Evolutionary conservation across 139 green algal species (phyloP).

Genomic region (Picochlorum sp.): DNA sequence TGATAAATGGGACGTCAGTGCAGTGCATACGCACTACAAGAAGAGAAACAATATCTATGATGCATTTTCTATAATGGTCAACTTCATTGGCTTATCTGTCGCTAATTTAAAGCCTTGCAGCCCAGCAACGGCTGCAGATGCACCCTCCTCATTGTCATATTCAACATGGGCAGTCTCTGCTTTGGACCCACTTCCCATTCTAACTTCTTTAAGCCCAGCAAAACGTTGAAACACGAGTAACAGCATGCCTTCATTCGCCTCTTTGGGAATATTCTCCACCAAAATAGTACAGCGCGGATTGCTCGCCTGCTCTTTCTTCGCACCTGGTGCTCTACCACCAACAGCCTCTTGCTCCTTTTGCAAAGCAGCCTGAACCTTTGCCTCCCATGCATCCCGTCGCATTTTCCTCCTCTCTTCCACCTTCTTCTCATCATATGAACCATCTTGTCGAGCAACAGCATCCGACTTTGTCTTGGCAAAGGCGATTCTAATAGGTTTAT

Average conservation of each 20-base stretch:
- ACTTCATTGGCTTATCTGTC: slow-evolving; percentile 67
- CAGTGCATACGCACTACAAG: no score
- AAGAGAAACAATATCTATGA: no score
- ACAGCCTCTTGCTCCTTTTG: not conserved
- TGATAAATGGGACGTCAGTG: no score
- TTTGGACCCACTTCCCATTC: slow-evolving; percentile 75
- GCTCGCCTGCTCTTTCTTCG: slow-evolving; percentile 51
- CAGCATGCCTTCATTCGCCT: slow-evolving; percentile 79
- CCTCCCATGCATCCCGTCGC: slow-evolving; percentile 28
- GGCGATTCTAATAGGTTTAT: slow-evolving; percentile 85
- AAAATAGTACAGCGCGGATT: slow-evolving; percentile 39
- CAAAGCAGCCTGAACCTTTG: slow-evolving; percentile 12
- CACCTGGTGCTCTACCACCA: slow-evolving; percentile 57
- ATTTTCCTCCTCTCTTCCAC: slow-evolving; percentile 50
- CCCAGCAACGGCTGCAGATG: slow-evolving; percentile 59
- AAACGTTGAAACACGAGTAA: slow-evolving; percentile 92
- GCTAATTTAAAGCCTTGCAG: slow-evolving; percentile 94
- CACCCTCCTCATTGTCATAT: slow-evolving; percentile 74
- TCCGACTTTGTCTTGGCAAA: slow-evolving; percentile 90
- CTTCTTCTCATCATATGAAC: slow-evolving; percentile 49
- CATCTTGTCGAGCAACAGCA: slow-evolving; percentile 75
- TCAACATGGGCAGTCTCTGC: slow-evolving; percentile 96
- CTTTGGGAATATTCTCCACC: slow-evolving; percentile 83
- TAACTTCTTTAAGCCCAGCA: slow-evolving; percentile 80
- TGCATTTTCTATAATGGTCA: slow-evolving; percentile 51